Evolutionary conservation across 179 eudicot species (phyloP), one percentile per base, ranked within the genome.

Genomic region (Corrigiola litoralis): DNA sequence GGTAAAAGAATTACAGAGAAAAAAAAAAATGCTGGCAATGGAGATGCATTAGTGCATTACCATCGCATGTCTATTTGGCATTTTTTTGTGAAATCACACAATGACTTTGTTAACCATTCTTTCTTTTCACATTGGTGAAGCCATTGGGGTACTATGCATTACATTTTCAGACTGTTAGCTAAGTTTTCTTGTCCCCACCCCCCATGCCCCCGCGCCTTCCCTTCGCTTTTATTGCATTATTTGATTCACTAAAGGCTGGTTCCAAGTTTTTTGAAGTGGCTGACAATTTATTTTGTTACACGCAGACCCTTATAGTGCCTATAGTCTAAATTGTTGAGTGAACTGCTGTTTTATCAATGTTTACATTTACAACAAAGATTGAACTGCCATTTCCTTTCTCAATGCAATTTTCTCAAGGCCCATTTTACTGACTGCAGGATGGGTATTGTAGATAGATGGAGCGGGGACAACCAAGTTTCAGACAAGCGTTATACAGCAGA

Each of bases 401-500:
- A 31, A 17, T 68, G 46, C 49, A 14, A 44, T 27, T 63, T 73
- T n/a, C 53, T 68, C 31, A 61, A 38, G 3, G 31, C 5, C 21
- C 14, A 32, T 17, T 70, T 57, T 66, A 20, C 46, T 63, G 20
- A 25, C 12, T 69, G 74, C 84, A 89, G 96, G 83, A 62, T 84
- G 75, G 74, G 67, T 61, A 77, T 84, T 70, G 83, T 79, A 27
- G 84, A 79, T 45, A 76, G 80, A 76, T 80, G 86, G 91, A 81
- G 68, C 40, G 73, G 81, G 66, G 95, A 87, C 55, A 83, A 27
- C 63, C 69, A 66, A 41, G 60, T 72, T 48, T 72, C 65, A 24
- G 84, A 90, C 71, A 72, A 67, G 23, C 85, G 81, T 40, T 89
- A 91, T 69, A 61, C 61, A 77, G 83, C 97, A 42, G 47, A 65